A percentile compares a stretch with the other conserved stretches of the same genome.
Conservation (phyloP, 2,329 filamentous ascomycete genomes). For the Arthrobotrys sinensis region DNA sequence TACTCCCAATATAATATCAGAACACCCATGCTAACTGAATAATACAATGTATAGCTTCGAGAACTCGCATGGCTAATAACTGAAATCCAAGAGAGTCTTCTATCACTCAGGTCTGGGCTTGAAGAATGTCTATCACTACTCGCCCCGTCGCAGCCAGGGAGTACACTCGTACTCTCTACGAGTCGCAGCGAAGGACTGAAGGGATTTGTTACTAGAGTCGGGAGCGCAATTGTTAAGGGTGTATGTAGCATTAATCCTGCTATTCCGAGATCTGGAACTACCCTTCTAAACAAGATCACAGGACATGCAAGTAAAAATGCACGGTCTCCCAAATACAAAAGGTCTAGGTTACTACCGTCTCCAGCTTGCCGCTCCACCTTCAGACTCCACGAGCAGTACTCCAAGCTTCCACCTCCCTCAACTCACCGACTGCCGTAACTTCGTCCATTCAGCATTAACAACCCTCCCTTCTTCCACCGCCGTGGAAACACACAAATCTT, state of each 20-base stretch:
- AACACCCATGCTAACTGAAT: not conserved
- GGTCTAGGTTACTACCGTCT: slow-evolving; percentile 80
- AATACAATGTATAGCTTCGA: slow-evolving; percentile 67
- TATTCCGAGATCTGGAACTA: not conserved
- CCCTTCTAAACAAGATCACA: not conserved
- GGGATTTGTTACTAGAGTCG: slow-evolving; percentile 89
- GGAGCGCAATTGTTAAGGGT: slow-evolving; percentile 91
- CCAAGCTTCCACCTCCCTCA: slow-evolving; percentile 62
- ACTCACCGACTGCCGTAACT: slow-evolving; percentile 63
- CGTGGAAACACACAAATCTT: slow-evolving; percentile 66
- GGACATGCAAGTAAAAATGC: slow-evolving; percentile 62
- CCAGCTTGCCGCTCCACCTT: slow-evolving; percentile 76
- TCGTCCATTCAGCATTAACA: slow-evolving; percentile 60
- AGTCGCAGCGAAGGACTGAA: slow-evolving; percentile 90
- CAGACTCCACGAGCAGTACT: slow-evolving; percentile 69
- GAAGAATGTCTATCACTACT: slow-evolving; percentile 91
- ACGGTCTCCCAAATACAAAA: slow-evolving; percentile 76
- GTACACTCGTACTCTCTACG: slow-evolving; percentile 90
- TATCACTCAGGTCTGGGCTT: slow-evolving; percentile 78
- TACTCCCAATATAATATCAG: not conserved
- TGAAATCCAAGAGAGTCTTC: slow-evolving; percentile 75
- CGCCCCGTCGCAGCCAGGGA: slow-evolving; percentile 85
- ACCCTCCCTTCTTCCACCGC: slow-evolving; percentile 61
- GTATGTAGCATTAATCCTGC: slow-evolving; percentile 71
- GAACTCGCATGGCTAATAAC: slow-evolving; percentile 77